phyloP scores from a whole-genome alignment of 768 basidiomycete genomes.

The Boletellus ananiceps region DNA sequence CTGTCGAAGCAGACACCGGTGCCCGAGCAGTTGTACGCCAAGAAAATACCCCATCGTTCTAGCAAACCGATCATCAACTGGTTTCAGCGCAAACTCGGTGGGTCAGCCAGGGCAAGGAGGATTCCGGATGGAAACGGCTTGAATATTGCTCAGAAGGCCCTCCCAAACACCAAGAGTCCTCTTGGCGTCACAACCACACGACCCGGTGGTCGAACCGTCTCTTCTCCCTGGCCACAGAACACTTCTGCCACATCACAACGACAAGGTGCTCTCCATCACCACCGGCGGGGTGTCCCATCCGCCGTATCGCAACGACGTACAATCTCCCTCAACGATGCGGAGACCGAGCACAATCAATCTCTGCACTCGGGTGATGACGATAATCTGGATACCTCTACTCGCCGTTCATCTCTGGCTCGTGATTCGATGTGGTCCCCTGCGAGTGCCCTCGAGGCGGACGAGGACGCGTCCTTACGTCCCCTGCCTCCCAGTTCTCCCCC shows the following conservation, averaged over 20 bases:
- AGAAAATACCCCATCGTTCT: constrained; percentile 63
- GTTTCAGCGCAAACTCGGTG: constrained; percentile 83
- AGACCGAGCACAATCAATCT: constrained; percentile 39
- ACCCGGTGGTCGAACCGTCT: constrained; percentile 26
- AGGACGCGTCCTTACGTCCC: constrained; percentile 89
- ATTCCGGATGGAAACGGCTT: constrained; percentile 32
- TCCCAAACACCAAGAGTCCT: constrained; percentile 15
- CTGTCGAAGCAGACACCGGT: constrained; percentile 23
- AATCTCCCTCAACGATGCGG: constrained; percentile 60
- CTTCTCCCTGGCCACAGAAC: constrained; percentile 26
- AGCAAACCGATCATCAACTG: constrained; percentile 87
- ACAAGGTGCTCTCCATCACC: constrained; percentile 15
- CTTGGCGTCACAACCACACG: constrained; percentile 14
- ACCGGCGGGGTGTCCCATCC: constrained; percentile 20
- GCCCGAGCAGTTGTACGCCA: constrained; percentile 38
- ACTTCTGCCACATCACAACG: constrained; percentile 22
- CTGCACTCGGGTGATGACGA: constrained; percentile 35
- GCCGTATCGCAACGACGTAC: constrained; percentile 45
- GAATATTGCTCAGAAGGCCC: constrained; percentile 9
- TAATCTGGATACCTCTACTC: constrained; percentile 45
- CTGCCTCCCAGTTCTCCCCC: constrained; percentile 85
- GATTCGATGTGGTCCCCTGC: constrained; percentile 79
- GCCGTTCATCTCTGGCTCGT: constrained; percentile 56
- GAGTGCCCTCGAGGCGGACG: constrained; percentile 80
- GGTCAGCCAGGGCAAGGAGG: constrained; percentile 57